Evolutionary conservation across 345 rosid genomes (phyloP).

Genomic region (Erysimum cheiranthoides): DNA sequence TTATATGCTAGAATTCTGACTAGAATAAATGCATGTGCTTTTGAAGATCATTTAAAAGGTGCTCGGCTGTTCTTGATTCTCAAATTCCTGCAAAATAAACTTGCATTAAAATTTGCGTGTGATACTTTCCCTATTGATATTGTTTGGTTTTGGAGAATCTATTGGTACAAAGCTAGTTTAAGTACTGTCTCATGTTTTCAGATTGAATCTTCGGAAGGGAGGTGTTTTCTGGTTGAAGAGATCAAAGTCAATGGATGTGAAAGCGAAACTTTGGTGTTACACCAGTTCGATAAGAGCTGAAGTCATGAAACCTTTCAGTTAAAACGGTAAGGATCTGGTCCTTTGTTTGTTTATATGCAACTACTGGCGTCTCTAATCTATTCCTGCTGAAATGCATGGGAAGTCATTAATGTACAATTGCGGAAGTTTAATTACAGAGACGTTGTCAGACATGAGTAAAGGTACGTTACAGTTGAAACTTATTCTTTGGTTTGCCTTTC

Average conservation of each 20-base stretch:
- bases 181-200: not conserved
- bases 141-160: not conserved
- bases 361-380: too few relatives aligned
- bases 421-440: not conserved
- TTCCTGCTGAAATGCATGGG: too few relatives aligned
- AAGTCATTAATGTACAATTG: not conserved
- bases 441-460: not conserved
- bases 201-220: not conserved
- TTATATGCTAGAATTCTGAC: not conserved
- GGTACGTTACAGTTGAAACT: not conserved
- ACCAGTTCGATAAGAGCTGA: not conserved
- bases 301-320: constrained; percentile 1
- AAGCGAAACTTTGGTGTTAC: not conserved
- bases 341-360: not conserved
- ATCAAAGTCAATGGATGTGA: constrained; percentile 11
- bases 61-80: not conserved
- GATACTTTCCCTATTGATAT: not conserved
- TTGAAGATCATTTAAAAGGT: not conserved
- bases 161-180: not conserved
- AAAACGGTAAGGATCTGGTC: not conserved
- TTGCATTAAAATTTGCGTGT: not conserved
- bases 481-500: not conserved
- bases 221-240: constrained; percentile 8
- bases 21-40: not conserved
- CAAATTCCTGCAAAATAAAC: not conserved